These are phyloP conservation scores for Aegilops tauschii DNA, from an alignment of 176 grass and related monocot genomes.

Conservation along the genomic window DNA sequence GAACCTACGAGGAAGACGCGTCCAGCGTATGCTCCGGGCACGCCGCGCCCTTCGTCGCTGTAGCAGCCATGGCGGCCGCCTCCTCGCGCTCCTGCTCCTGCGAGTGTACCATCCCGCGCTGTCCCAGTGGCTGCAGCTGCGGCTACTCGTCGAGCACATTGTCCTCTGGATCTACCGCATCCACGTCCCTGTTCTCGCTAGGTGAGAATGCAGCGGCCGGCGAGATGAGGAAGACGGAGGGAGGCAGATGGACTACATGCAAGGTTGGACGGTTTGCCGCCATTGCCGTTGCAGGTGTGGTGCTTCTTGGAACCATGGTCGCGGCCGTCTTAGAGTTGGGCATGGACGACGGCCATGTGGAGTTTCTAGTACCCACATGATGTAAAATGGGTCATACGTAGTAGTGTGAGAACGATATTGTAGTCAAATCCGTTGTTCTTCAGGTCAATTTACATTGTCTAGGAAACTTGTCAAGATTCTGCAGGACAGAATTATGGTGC, in stretches of 20 bases:
- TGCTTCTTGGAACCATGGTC: background rate
- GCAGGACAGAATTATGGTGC: background rate
- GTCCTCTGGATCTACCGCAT: background rate
- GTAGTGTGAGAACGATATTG: background rate
- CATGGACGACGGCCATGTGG: background rate
- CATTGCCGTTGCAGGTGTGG: background rate
- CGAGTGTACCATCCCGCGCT: background rate
- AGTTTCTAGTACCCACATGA: constrained; percentile 39
- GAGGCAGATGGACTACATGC: background rate
- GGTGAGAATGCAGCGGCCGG: background rate
- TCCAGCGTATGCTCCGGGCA: constrained; percentile 6
- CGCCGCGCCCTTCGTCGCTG: background rate
- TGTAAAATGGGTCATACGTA: background rate
- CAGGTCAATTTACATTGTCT: background rate
- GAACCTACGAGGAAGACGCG: background rate
- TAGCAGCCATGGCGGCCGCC: background rate
- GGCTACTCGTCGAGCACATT: background rate
- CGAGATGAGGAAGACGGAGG: background rate
- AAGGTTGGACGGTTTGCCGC: background rate
- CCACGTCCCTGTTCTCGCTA: background rate
- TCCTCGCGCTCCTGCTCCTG: background rate
- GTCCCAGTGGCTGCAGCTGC: background rate
- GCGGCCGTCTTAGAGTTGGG: background rate
- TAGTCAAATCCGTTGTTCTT: background rate
- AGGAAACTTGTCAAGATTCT: background rate